A percentile compares a stretch with the other conserved stretches of the same genome.
Conservation (phyloP, 2,329 filamentous ascomycete species). For the Xylariaceae sp. region DNA sequence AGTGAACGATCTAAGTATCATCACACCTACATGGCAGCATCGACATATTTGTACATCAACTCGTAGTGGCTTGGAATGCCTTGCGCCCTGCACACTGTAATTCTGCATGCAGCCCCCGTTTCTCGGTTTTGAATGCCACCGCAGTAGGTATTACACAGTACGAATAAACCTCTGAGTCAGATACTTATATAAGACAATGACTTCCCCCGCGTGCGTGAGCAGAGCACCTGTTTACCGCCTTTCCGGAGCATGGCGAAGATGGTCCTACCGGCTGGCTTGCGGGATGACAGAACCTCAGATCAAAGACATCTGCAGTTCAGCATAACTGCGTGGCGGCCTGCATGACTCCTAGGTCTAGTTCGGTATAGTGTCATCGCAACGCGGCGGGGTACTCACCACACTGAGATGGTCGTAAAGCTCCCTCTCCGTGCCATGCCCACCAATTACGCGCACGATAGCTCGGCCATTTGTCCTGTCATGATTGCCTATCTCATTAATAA, state of each 20-base stretch:
- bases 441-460: slow-evolving; percentile 21
- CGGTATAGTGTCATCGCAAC: slow-evolving; percentile 27
- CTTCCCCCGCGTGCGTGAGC: background rate
- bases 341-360: slow-evolving; percentile 24
- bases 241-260: slow-evolving; percentile 15
- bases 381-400: slow-evolving; percentile 22
- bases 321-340: slow-evolving; percentile 20
- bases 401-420: slow-evolving; percentile 12
- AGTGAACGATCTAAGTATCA: too few relatives aligned
- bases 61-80: slow-evolving; percentile 11
- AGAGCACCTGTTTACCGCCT: slow-evolving; percentile 20
- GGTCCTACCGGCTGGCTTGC: slow-evolving; percentile 12
- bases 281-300: slow-evolving; percentile 18
- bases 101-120: slow-evolving; percentile 17
- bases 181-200: slow-evolving; percentile 14
- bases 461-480: background rate
- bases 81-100: slow-evolving; percentile 16
- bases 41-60: too few relatives aligned
- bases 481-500: too few relatives aligned
- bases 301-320: slow-evolving; percentile 18
- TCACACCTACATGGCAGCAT: slow-evolving; percentile 12
- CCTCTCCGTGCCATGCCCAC: slow-evolving; percentile 20
- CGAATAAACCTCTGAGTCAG: too few relatives aligned
- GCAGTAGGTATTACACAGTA: too few relatives aligned
- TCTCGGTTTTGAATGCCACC: slow-evolving; percentile 20